phyloP scores from a whole-genome alignment of 2,329 filamentous ascomycete species.

The Colletotrichum chrysophilum region DNA sequence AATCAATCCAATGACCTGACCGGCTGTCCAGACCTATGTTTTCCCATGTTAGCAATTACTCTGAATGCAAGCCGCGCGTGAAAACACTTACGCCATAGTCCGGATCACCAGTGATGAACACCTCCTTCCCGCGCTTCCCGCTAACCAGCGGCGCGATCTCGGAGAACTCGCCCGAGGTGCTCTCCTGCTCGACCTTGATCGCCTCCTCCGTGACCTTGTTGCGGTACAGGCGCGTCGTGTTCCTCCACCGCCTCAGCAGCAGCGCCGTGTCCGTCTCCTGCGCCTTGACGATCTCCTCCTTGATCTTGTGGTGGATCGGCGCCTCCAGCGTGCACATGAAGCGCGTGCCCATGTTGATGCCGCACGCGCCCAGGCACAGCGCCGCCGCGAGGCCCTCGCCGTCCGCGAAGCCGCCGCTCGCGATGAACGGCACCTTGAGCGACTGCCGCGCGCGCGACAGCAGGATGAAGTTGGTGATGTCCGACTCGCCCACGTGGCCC shows the following conservation, averaged over 20 bases:
- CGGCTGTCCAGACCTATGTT: constrained; percentile 88
- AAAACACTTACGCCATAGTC: constrained; percentile 78
- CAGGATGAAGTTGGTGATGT: constrained; percentile 90
- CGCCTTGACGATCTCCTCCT: constrained; percentile 87
- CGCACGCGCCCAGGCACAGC: constrained; percentile 85
- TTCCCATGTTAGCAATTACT: constrained; percentile 2
- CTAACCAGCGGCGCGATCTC: constrained; percentile 88
- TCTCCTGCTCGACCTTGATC: constrained; percentile 82
- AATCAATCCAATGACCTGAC: constrained; percentile 90
- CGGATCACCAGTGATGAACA: constrained; percentile 90
- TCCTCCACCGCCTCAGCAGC: constrained; percentile 88
- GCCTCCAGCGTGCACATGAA: constrained; percentile 97
- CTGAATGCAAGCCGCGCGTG: background rate
- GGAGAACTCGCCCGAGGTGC: constrained; percentile 83
- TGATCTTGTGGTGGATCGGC: constrained; percentile 92
- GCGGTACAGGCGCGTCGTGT: constrained; percentile 86
- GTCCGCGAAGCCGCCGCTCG: constrained; percentile 94
- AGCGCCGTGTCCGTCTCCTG: constrained; percentile 91
- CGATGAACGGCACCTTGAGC: constrained; percentile 89
- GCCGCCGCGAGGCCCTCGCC: constrained; percentile 92
- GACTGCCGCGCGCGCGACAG: constrained; percentile 84
- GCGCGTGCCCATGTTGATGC: constrained; percentile 97
- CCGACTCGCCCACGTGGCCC: constrained; percentile 84
- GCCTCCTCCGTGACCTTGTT: constrained; percentile 88
- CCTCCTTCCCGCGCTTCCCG: constrained; percentile 87